Conservation (phyloP, 2,329 filamentous ascomycete genomes). For the Fusarium praegraminearum region DNA sequence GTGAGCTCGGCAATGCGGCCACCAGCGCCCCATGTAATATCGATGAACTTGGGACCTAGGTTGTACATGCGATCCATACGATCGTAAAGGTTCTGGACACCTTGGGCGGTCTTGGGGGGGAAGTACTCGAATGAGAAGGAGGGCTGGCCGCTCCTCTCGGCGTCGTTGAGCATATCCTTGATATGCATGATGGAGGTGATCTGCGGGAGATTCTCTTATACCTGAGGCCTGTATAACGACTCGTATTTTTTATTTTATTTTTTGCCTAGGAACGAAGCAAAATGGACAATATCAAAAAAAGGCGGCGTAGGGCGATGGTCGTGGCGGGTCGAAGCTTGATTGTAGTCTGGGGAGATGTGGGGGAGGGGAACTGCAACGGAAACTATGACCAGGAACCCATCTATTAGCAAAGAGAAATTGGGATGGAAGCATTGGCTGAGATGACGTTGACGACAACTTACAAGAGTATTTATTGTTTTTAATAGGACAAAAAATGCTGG, state of each 20-base stretch:
- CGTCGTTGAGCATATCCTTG: slow-evolving; percentile 87
- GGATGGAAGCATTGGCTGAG: neutral
- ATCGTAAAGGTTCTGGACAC: slow-evolving; percentile 99
- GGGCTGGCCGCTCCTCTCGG: slow-evolving; percentile 80
- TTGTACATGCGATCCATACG: slow-evolving; percentile 99
- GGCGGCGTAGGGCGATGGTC: slow-evolving; percentile 5
- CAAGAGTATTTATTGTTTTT: slow-evolving; percentile 14
- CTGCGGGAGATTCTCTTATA: neutral
- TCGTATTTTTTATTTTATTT: too few species aligned
- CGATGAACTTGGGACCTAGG: slow-evolving; percentile 93
- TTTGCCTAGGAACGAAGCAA: neutral
- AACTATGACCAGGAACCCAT: slow-evolving; percentile 16
- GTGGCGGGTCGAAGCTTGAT: slow-evolving; percentile 34
- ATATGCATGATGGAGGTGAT: slow-evolving; percentile 82
- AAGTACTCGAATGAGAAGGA: slow-evolving; percentile 99
- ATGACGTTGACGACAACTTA: slow-evolving; percentile 16
- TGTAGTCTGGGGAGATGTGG: slow-evolving; percentile 28
- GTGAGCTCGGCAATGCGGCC: slow-evolving; percentile 92
- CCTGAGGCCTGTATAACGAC: neutral
- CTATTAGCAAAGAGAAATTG: slow-evolving; percentile 29
- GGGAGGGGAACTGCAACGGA: slow-evolving; percentile 31
- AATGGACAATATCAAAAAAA: slow-evolving; percentile 6
- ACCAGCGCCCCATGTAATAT: slow-evolving; percentile 98
- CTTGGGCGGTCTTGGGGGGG: slow-evolving; percentile 95
- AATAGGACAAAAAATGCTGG: neutral